Conservation (phyloP, 148 eudicot species). For the Arctostaphylos glauca region DNA sequence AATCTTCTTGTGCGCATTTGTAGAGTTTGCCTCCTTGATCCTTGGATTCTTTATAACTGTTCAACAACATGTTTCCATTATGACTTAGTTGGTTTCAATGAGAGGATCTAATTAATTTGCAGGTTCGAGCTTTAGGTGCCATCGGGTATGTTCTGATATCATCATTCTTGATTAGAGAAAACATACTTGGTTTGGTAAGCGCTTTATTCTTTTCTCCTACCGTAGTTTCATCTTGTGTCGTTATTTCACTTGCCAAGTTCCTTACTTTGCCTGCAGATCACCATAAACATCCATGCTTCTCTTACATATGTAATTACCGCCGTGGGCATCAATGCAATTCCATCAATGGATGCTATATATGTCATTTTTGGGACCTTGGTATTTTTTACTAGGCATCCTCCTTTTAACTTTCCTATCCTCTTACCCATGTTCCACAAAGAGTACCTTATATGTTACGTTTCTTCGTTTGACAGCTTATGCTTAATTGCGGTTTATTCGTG, state of each 20-base stretch:
- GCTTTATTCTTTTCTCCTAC: background rate
- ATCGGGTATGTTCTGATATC: constrained; percentile 69
- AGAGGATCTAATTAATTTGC: constrained; percentile 21
- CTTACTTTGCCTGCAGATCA: constrained; percentile 49
- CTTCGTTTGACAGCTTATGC: constrained; percentile 53
- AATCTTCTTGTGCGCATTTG: constrained; percentile 64
- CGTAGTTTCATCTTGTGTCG: background rate
- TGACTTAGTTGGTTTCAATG: background rate
- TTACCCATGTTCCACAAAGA: background rate
- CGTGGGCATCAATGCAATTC: constrained; percentile 61
- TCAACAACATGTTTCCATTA: background rate
- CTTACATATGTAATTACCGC: constrained; percentile 57
- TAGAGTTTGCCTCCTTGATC: constrained; percentile 32
- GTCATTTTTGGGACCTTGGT: constrained; percentile 78
- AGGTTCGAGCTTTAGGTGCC: constrained; percentile 85
- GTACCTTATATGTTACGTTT: background rate
- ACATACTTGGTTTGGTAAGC: constrained; percentile 85
- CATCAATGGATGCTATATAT: constrained; percentile 74
- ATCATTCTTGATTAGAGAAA: constrained; percentile 86
- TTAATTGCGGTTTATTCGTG: constrained; percentile 75
- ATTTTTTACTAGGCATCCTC: constrained; percentile 12
- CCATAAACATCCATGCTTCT: constrained; percentile 78
- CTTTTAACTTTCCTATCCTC: background rate
- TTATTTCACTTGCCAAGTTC: constrained; percentile 9
- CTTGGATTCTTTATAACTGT: constrained; percentile 7